Percentiles rank a stretch among this genome's conserved stretches.
phyloP scores from a whole-genome alignment of 305 asterid species.

The Fraxinus sp. region DNA sequence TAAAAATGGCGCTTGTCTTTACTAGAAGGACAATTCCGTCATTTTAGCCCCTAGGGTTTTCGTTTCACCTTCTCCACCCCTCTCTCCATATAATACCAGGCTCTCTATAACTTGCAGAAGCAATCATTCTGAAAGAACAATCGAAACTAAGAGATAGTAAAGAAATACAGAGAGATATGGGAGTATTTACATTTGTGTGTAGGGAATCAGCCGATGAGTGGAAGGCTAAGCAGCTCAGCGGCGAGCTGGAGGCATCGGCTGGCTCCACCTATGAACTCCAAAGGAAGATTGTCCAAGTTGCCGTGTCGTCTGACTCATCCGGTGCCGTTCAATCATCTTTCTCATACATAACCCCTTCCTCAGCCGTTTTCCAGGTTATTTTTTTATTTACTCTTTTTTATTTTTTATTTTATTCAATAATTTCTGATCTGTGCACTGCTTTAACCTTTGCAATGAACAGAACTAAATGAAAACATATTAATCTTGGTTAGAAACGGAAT shows the following conservation, averaged over 20 bases:
- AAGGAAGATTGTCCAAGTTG: slow-evolving; percentile 68
- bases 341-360: slow-evolving; percentile 51
- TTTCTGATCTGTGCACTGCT: background rate
- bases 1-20: background rate
- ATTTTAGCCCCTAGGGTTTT: background rate
- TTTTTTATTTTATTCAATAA: background rate
- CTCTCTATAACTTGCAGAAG: background rate
- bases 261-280: slow-evolving; percentile 46
- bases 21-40: background rate
- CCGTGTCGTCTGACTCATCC: slow-evolving; percentile 50
- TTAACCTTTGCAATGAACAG: background rate
- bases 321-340: slow-evolving; percentile 72
- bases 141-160: background rate
- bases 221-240: slow-evolving; percentile 59
- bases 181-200: slow-evolving; percentile 67
- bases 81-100: background rate
- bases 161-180: slow-evolving; percentile 33
- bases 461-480: background rate
- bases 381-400: background rate
- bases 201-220: slow-evolving; percentile 54
- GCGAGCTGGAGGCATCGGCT: slow-evolving; percentile 66
- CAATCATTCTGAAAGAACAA: background rate
- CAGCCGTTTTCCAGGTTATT: slow-evolving; percentile 70
- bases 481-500: background rate
- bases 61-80: background rate